Percentiles rank a stretch among this genome's conserved stretches.
Conservation (phyloP, 371 early-diverging fungal species). For the Vairimorpha ceranae region DNA sequence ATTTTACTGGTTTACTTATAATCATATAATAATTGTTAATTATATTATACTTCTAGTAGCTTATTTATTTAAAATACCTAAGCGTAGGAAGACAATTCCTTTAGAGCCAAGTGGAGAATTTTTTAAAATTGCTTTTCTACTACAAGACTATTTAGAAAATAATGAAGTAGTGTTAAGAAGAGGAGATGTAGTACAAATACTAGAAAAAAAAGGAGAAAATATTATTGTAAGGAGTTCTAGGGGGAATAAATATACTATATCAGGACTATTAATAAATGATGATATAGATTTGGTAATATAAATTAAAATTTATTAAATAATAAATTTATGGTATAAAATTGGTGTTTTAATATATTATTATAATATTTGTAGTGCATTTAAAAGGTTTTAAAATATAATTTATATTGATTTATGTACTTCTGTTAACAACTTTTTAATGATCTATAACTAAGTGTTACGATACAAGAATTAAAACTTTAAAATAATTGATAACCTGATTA, state of each 20-base stretch:
- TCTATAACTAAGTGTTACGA: too few relatives aligned
- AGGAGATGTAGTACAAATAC: conserved; percentile 31
- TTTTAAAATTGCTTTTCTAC: conserved; percentile 25
- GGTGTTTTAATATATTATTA: neutral
- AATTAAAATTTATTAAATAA: neutral
- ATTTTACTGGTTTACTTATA: conserved; percentile 6
- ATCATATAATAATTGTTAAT: conserved; percentile 8
- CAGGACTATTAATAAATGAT: conserved; percentile 10
- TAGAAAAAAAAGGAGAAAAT: conserved; percentile 15
- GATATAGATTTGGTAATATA: conserved; percentile 29
- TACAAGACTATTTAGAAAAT: neutral
- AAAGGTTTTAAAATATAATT: too few relatives aligned
- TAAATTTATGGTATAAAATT: neutral
- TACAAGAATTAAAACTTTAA: too few relatives aligned
- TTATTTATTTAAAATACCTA: neutral
- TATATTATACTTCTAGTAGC: neutral
- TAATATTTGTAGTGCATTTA: too few relatives aligned
- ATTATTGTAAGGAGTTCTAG: conserved; percentile 10
- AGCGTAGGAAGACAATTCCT: conserved; percentile 12
- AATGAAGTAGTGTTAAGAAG: neutral
- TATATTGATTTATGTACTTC: too few relatives aligned
- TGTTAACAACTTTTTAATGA: too few relatives aligned
- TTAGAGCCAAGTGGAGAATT: conserved; percentile 19
- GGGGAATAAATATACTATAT: conserved; percentile 17
- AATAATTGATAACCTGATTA: too few relatives aligned